These are phyloP conservation scores for Dentipellis fragilis DNA, from an alignment of 768 basidiomycete species.

Conservation along the genomic window DNA sequence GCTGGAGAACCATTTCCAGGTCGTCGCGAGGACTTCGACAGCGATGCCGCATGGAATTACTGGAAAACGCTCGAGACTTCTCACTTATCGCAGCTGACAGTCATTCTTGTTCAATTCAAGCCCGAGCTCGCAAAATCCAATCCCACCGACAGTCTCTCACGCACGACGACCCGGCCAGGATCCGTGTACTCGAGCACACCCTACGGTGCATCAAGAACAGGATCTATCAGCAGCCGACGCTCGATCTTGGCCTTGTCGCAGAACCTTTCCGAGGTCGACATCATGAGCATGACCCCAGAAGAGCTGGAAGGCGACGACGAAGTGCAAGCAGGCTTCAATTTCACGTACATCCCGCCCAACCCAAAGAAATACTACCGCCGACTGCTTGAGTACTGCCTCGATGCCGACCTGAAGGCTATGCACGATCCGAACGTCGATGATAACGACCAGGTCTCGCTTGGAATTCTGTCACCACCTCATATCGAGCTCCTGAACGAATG, in stretches of 20 bases:
- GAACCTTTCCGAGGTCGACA: slow-evolving; percentile 23
- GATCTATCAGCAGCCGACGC: slow-evolving; percentile 58
- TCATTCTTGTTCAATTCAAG: slow-evolving; percentile 77
- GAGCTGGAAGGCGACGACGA: slow-evolving; percentile 52
- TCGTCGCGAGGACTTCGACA: slow-evolving; percentile 77
- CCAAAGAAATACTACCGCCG: slow-evolving; percentile 80
- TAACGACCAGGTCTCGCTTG: slow-evolving; percentile 90
- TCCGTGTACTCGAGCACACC: slow-evolving; percentile 33
- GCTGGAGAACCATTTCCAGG: slow-evolving; percentile 78
- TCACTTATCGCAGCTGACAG: slow-evolving; percentile 79
- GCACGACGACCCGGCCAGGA: slow-evolving; percentile 36
- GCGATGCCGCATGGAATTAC: slow-evolving; percentile 70
- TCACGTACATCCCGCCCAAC: slow-evolving; percentile 86
- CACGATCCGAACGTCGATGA: slow-evolving; percentile 84
- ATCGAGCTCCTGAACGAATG: slow-evolving; percentile 82
- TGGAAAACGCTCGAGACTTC: slow-evolving; percentile 80
- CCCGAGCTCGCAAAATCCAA: slow-evolving; percentile 74
- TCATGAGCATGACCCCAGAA: slow-evolving; percentile 23
- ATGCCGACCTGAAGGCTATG: slow-evolving; percentile 83
- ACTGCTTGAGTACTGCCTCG: slow-evolving; percentile 73
- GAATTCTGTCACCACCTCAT: slow-evolving; percentile 74
- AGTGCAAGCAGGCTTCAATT: slow-evolving; percentile 61
- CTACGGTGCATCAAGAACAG: slow-evolving; percentile 33
- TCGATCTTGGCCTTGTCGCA: slow-evolving; percentile 31
- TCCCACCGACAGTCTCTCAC: slow-evolving; percentile 39